Evolutionary conservation across 257 asterid species (phyloP).

Genomic region (Ehretia macrophylla): DNA sequence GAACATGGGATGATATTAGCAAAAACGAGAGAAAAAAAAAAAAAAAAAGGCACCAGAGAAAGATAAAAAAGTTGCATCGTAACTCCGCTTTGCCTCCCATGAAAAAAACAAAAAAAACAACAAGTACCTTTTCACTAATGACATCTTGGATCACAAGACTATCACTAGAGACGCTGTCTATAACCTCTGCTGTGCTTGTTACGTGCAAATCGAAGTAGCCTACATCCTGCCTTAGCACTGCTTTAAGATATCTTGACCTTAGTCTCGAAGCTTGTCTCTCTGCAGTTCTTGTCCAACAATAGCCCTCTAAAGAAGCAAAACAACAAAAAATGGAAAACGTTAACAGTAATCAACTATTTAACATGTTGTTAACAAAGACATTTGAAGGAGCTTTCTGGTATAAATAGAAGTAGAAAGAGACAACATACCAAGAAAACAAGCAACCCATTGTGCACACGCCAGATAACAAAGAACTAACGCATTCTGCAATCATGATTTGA

Average conservation of each 20-base stretch:
- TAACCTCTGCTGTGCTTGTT: conserved; percentile 84
- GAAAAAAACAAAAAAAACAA: too few relatives aligned
- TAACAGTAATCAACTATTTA: not conserved
- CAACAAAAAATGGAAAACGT: not conserved
- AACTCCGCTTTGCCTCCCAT: too few relatives aligned
- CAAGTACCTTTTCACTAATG: conserved; percentile 77
- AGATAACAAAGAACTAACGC: conserved; percentile 68
- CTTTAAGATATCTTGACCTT: conserved; percentile 64
- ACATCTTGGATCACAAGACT: conserved; percentile 77
- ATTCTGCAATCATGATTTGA: conserved; percentile 40
- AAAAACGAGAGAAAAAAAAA: not conserved
- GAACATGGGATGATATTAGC: not conserved
- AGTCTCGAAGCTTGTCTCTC: conserved; percentile 86
- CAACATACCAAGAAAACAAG: conserved; percentile 74
- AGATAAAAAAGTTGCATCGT: too few relatives aligned
- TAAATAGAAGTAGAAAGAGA: not conserved
- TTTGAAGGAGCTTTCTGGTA: too few relatives aligned
- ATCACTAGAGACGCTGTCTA: conserved; percentile 73
- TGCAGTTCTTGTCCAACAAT: conserved; percentile 95
- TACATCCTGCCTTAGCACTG: conserved; percentile 89
- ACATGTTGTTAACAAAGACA: not conserved
- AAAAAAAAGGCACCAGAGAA: too few relatives aligned
- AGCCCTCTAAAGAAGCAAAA: conserved; percentile 53
- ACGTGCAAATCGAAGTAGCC: conserved; percentile 87
- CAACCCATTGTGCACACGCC: conserved; percentile 69